Base-by-base conservation (phyloP, 192 early-diverging fungal genomes). In the Powellomyces hirtus region DNA sequence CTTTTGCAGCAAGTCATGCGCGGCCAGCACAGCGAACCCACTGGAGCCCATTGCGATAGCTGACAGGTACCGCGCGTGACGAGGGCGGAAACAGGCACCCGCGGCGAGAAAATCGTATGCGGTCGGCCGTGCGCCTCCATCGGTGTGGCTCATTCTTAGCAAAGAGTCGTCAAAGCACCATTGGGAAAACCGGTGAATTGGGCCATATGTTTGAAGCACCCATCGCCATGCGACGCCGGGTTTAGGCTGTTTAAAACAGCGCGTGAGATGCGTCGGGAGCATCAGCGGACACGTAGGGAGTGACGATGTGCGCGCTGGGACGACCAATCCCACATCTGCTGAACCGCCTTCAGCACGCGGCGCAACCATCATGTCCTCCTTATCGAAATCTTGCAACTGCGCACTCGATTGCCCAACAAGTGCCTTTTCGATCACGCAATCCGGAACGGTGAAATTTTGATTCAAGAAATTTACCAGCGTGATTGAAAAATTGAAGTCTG, bases 131-230 rank as follows among this genome's bases (percentile, higher is more conserved):
- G 16, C 59, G 38, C 35, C 38, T 13, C 51, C 18, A 38, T 67
- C 65, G 5, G 24, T 35, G 40, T 58, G 51, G 14, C 31, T 30
- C 37, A 67, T 40, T 35, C 65, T 35, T 11, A 69, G 42, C 18
- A 71, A 29, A 2, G 61, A 31, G 56, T 73, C 72, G 57, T 51
- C 51, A 33, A 73, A 73, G 51, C 72, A 73, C 20, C 16, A 27
- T 33, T 51, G 22, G 1, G 65, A 8, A 24, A 73, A 68, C 3
- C 60, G 65, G 45, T 73, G 72, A 8, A 14, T 16, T 18, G 72
- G 64, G 50, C 72, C 72, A 50, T 68, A 73, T 18, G 57, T 68
- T 13, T 31, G 52, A 4, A 73, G 60, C 4, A 68, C 55, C 72
- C 72, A 73, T 10, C 56, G 34, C 72, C 72, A 73, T 36, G 64